Conservation (phyloP, 2,329 filamentous ascomycete species). For the Paradendryphiella salina region DNA sequence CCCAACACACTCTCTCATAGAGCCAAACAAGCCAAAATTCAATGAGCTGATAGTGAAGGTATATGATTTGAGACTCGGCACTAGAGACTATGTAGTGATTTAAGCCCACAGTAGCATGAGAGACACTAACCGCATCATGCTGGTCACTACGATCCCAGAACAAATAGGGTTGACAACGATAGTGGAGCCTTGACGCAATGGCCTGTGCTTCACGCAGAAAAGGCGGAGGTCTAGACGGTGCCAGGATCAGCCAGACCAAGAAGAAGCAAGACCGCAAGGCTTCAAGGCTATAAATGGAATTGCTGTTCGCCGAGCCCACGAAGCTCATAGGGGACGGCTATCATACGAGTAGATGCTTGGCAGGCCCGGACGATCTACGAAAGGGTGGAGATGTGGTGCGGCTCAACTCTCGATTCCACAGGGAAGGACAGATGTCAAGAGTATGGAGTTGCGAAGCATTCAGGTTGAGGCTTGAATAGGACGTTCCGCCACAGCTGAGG, state of each 20-base stretch:
- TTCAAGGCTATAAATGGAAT: conserved; percentile 30
- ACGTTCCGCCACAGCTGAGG: conserved; percentile 36
- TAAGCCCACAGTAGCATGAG: conserved; percentile 27
- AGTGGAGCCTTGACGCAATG: conserved; percentile 34
- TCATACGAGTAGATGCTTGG: conserved; percentile 26
- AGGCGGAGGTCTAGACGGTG: conserved; percentile 42
- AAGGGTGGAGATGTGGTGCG: conserved; percentile 30
- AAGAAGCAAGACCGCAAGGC: conserved; percentile 32
- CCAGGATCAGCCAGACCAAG: conserved; percentile 29
- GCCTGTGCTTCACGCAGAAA: conserved; percentile 38
- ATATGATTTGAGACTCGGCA: conserved; percentile 34
- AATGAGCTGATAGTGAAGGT: conserved; percentile 24
- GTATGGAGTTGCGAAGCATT: conserved; percentile 21
- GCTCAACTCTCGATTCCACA: conserved; percentile 36
- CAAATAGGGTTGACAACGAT: conserved; percentile 25
- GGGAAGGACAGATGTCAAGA: conserved; percentile 25
- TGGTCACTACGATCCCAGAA: conserved; percentile 36
- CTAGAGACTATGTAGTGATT: conserved; percentile 35
- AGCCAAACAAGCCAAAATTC: conserved; percentile 31
- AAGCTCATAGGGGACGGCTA: conserved; percentile 29
- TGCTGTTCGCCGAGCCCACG: conserved; percentile 15
- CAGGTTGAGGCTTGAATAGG: conserved; percentile 26
- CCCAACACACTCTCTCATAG: conserved; percentile 41
- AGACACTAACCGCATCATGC: conserved; percentile 34
- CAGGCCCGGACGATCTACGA: conserved; percentile 12